Conservation (phyloP, 73 alveolate genomes). For the Paramecium octaurelia region DNA sequence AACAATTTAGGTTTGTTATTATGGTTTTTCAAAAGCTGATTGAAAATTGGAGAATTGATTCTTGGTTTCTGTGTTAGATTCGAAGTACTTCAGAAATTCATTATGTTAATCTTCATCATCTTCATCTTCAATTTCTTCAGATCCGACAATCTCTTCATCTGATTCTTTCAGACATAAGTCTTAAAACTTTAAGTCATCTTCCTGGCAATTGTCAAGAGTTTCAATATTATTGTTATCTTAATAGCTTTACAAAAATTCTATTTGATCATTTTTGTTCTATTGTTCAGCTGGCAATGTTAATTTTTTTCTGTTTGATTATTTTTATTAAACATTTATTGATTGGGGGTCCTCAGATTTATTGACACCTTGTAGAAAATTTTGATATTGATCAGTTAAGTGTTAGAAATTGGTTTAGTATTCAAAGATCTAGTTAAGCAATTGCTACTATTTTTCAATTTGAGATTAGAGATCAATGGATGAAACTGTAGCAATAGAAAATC, state of each 20-base stretch:
- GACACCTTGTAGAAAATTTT: neutral
- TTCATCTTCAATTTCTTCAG: neutral
- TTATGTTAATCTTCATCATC: neutral
- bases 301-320: neutral
- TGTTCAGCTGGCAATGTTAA: neutral
- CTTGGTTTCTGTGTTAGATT: neutral
- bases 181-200: neutral
- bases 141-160: neutral
- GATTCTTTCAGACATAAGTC: neutral
- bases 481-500: neutral
- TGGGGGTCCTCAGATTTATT: neutral
- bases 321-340: neutral
- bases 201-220: neutral
- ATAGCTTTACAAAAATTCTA: neutral
- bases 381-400: neutral
- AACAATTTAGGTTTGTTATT: neutral
- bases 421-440: neutral
- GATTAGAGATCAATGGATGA: neutral
- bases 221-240: neutral
- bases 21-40: neutral
- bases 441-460: conserved; percentile 5
- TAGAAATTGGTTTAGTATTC: neutral
- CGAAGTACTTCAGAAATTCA: neutral
- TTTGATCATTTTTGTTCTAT: neutral
- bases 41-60: neutral